Conservation (phyloP, 495 filamentous ascomycete species). For the Neurospora sp. region DNA sequence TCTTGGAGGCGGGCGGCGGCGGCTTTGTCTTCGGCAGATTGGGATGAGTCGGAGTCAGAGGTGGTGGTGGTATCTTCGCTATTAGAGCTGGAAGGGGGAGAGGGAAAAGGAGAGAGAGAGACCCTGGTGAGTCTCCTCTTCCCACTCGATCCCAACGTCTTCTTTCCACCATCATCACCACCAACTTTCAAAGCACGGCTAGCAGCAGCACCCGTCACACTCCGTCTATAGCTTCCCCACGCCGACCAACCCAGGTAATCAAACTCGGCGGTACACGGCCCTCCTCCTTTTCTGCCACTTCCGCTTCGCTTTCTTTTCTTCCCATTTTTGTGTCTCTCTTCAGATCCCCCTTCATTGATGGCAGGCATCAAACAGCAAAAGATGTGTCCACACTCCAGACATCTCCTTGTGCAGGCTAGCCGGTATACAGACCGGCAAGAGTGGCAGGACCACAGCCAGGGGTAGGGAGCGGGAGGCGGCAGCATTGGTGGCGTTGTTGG, state of each 20-base stretch:
- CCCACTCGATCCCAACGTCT: not conserved
- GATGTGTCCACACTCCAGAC: conserved; percentile 32
- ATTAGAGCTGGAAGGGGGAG: not conserved
- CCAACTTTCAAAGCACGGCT: not conserved
- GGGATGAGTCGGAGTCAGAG: no score
- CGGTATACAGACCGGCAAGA: conserved; percentile 26
- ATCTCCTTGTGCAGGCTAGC: conserved; percentile 34
- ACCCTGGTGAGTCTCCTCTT: not conserved
- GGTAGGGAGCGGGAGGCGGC: conserved; percentile 17
- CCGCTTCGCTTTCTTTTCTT: not conserved
- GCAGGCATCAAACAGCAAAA: conserved; percentile 20
- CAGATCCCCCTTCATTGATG: not conserved
- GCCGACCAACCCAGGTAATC: conserved; percentile 32
- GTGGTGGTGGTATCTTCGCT: not conserved
- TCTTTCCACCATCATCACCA: not conserved
- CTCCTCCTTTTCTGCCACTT: not conserved
- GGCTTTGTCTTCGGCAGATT: not conserved
- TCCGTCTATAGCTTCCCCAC: conserved; percentile 26
- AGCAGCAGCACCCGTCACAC: not conserved
- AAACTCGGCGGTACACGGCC: conserved; percentile 25
- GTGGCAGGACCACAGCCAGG: conserved; percentile 39
- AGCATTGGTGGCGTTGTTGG: conserved; percentile 13
- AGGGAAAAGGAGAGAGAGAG: not conserved
- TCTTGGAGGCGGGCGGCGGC: not conserved
- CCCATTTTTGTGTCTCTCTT: not conserved